Percentiles rank a stretch among this genome's conserved stretches.
Evolutionary conservation across 2,329 filamentous ascomycete species (phyloP).

Genomic region (Neofusicoccum cordaticola): DNA sequence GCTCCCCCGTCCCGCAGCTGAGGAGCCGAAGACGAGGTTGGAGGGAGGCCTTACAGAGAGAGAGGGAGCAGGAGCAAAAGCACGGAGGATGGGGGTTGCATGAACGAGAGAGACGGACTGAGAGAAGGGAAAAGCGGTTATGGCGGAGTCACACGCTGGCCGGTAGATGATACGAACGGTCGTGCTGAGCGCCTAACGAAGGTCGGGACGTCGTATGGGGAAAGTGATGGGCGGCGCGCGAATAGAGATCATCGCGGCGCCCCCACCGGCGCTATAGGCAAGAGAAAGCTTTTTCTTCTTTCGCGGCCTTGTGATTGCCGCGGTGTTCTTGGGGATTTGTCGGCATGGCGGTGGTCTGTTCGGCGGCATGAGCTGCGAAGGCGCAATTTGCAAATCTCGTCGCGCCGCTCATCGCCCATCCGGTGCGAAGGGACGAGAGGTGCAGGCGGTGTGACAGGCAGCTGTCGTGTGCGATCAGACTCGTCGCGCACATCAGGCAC

Average conservation of each 20-base stretch:
- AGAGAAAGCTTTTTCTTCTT: background rate
- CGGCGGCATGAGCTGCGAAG: background rate
- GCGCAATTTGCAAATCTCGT: constrained; percentile 9
- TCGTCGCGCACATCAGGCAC: background rate
- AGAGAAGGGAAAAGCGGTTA: background rate
- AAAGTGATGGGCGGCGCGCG: background rate
- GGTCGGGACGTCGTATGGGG: background rate
- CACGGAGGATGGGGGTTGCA: background rate
- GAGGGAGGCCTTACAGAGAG: background rate
- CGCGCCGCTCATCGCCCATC: no score
- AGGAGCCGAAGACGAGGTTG: background rate
- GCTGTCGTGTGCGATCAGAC: background rate
- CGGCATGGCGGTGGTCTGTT: background rate
- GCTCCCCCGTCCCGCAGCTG: background rate
- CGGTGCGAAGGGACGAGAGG: background rate
- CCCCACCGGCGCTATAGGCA: constrained; percentile 1
- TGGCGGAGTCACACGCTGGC: background rate
- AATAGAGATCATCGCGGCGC: constrained; percentile 9
- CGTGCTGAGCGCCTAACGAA: background rate
- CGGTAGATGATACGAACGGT: background rate
- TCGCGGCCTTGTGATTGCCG: background rate
- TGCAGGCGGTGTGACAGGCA: background rate
- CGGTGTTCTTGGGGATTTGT: no score
- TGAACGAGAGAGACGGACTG: background rate
- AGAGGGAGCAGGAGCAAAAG: background rate